Percentiles rank a stretch among this genome's conserved stretches.
Conservation (phyloP, 768 basidiomycete species). For the Suillus lakei region DNA sequence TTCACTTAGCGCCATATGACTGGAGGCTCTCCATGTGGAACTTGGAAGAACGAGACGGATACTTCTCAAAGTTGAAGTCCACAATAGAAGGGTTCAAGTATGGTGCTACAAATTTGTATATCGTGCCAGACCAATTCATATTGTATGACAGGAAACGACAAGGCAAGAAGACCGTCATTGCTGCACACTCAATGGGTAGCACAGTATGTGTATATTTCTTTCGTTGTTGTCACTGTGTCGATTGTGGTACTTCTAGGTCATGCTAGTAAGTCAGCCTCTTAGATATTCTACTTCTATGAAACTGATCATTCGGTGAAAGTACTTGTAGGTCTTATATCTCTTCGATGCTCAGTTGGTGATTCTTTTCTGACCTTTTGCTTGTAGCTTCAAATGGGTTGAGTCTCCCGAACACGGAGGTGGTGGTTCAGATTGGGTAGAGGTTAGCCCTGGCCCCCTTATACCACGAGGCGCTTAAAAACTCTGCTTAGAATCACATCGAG, state of each 20-base stretch:
- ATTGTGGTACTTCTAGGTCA: conserved; percentile 49
- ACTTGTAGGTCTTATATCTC: conserved; percentile 66
- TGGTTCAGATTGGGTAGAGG: conserved; percentile 91
- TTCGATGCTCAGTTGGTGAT: neutral
- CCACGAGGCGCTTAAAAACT: neutral
- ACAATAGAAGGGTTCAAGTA: conserved; percentile 83
- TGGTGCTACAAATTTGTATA: conserved; percentile 21
- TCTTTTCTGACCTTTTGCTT: conserved; percentile 12
- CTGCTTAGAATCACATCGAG: conserved; percentile 76
- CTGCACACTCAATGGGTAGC: conserved; percentile 87
- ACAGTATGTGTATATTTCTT: conserved; percentile 51
- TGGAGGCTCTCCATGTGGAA: conserved; percentile 91
- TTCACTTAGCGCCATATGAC: conserved; percentile 86
- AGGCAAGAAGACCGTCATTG: conserved; percentile 79
- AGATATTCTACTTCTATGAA: conserved; percentile 10
- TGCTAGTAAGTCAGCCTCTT: conserved; percentile 41
- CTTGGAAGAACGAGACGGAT: conserved; percentile 89
- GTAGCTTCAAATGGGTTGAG: conserved; percentile 96
- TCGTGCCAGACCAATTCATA: neutral
- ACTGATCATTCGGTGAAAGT: conserved; percentile 48
- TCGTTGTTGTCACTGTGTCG: conserved; percentile 40
- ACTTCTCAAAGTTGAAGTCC: conserved; percentile 82
- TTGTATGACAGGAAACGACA: conserved; percentile 57
- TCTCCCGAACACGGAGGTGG: conserved; percentile 81
- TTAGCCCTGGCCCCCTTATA: conserved; percentile 31